Percentiles rank a stretch among this genome's conserved stretches.
These are phyloP conservation scores for Talaromyces stipitatus DNA, from an alignment of 495 filamentous ascomycete genomes.

Conservation along the genomic window DNA sequence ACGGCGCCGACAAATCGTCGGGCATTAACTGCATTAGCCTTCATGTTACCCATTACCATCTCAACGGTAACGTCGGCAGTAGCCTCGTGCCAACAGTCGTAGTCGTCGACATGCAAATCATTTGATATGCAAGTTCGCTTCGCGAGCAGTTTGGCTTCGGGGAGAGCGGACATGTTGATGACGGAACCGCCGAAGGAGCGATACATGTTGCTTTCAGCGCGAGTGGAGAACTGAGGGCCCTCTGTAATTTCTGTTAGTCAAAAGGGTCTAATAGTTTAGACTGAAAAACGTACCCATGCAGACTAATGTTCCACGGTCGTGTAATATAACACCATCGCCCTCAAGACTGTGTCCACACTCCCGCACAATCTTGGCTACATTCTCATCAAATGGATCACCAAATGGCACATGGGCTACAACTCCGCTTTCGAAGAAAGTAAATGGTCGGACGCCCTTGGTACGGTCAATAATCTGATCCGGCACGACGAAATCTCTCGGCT, in stretches of 20 bases:
- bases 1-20: constrained; percentile 78
- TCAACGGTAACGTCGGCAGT: constrained; percentile 80
- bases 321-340: constrained; percentile 70
- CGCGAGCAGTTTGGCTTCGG: constrained; percentile 93
- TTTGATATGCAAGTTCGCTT: constrained; percentile 97
- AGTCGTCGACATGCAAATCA: constrained; percentile 99
- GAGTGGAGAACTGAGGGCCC: constrained; percentile 95
- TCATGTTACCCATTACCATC: constrained; percentile 98
- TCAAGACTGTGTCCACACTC: constrained; percentile 66
- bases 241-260: constrained; percentile 37
- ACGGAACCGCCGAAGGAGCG: constrained; percentile 82
- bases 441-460: constrained; percentile 87
- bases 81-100: constrained; percentile 86
- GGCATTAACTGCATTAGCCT: constrained; percentile 80
- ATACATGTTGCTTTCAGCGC: constrained; percentile 91
- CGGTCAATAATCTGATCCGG: constrained; percentile 97
- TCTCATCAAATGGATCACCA: constrained; percentile 85
- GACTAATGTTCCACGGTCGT: constrained; percentile 70
- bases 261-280: background rate
- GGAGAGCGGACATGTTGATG: constrained; percentile 97
- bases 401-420: constrained; percentile 93
- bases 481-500: constrained; percentile 91
- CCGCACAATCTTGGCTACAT: constrained; percentile 61
- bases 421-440: constrained; percentile 92
- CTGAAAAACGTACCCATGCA: constrained; percentile 67